Evolutionary conservation across 768 basidiomycete species (phyloP), one percentile per base, ranked within the genome.

Genomic region (Pisolithus sp.): DNA sequence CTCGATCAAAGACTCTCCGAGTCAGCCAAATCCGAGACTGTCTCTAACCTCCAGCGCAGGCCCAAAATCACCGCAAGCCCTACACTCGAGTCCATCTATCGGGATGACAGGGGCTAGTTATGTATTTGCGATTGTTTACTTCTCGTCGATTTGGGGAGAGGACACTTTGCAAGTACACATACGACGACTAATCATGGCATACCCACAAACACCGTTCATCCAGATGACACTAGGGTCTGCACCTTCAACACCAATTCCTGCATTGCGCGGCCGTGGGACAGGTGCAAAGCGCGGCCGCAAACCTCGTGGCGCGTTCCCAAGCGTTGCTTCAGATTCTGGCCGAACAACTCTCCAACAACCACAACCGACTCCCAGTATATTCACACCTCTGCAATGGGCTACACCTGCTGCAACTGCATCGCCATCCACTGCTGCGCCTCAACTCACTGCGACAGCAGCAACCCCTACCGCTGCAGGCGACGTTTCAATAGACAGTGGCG

Each of bases 261-360:
- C 47, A 4, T 23, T 45, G 23, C 46, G 52, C 8, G 55, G 55
- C 3, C 55, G 55, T 31, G 55, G 55, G 34, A 41, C 59, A 15
- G 73, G 73, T 52, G 73, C 72, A 49, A 74, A 76, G 65, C 71
- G 76, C 38, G 73, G 76, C 51, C 67, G 73, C 41, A 80, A 80
- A 61, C 76, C 78, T 6, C 73, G 73, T 37, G 73, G 69, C 37
- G 68, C 67, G 21, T 68, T 74, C 12, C 53, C 66, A 26, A 64
- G 56, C 10, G 50, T 55, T 21, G 36, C 62, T 3, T 57, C 61
- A 1, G 52, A 57, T 61, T 10, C 56, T 54, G 17, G 18, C 36
- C 53, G 51, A 40, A 49, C 26, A 30, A 44, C 46, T 37, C 52
- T 30, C 37, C 67, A 45, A 49, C 53, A 48, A 23, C 49, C 38